Base-by-base conservation (phyloP, 2,329 filamentous ascomycete genomes). In the Ceratocystiopsis minuta region DNA sequence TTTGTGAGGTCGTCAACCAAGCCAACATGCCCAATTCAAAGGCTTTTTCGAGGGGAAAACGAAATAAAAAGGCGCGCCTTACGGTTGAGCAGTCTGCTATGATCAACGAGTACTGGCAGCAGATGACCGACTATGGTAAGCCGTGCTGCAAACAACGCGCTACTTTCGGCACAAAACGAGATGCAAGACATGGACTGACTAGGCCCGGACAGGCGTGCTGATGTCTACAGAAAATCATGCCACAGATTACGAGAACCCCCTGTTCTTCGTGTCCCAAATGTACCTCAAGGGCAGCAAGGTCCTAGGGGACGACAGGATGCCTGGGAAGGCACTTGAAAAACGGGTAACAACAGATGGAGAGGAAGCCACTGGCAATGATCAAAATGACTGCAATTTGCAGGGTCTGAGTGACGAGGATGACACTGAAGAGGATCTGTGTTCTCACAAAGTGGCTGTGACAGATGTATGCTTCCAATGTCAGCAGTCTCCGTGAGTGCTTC, bases 201-300 rank as follows among this genome's bases (percentile, higher is more conserved):
- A 34, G 13, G 33, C 6, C 2, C 13, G 4, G 5, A 6, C 16
- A 42, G 48, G 37, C 2, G 13, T 34, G 6, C 18, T 41, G 10
- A 36, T 46, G 31, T 38, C 39, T 28, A 39, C 43, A 6, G 24
- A 44, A 2, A 38, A 47, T 2, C 34, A 42, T 28, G 20, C 17
- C 12, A 17, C 44, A 11, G 43, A 18, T 24, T 47, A 57, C 57
- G 63, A 67, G 16, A 52, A 65, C 16, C 57, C 64, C 7, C 50
- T 62, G 1, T 64, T 61, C 46, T 68, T 66, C 52, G 55, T 65
- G 11, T 58, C 61, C 9, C 63, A 66, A 41, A 62, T 68, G 55
- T 66, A 66, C 36, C 58, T 63, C 39, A 28, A 28, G 7, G 24
- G 24, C 24, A 28, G 24, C 7, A 28, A 28, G 7, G 24, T 28